A percentile compares a stretch with the other conserved stretches of the same genome.
Evolutionary conservation across 2,329 filamentous ascomycete genomes (phyloP).

Genomic region (Pseudohalonectria lignicola): DNA sequence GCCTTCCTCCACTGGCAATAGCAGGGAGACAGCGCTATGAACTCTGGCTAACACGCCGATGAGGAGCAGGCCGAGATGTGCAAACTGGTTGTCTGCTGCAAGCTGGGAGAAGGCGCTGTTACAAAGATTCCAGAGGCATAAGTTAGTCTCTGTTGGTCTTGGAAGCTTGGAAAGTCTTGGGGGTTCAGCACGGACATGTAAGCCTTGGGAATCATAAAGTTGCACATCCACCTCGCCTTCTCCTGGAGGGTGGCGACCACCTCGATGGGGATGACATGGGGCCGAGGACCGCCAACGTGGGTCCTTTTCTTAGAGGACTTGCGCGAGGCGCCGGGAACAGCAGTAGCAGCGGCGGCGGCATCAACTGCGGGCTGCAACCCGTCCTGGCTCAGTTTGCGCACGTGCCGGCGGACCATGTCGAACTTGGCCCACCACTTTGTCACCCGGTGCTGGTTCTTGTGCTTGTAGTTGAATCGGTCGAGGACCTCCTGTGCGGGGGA

Average conservation of each 20-base stretch:
- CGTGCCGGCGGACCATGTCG: slow-evolving; percentile 56
- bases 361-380: slow-evolving; percentile 12
- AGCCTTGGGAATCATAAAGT: slow-evolving; percentile 25
- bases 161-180: background rate
- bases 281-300: no score
- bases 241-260: background rate
- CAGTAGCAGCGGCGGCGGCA: background rate
- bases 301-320: no score
- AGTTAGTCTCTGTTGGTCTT: background rate
- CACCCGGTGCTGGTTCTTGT: slow-evolving; percentile 81
- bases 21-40: slow-evolving; percentile 29
- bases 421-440: slow-evolving; percentile 74
- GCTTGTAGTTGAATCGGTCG: slow-evolving; percentile 66
- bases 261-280: no score
- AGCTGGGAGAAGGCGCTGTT: slow-evolving; percentile 56
- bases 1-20: no score
- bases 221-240: slow-evolving; percentile 27
- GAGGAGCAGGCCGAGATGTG: slow-evolving; percentile 58
- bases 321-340: no score
- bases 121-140: no score
- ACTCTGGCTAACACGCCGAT: slow-evolving; percentile 53
- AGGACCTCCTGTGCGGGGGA: slow-evolving; percentile 42
- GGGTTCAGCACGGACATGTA: slow-evolving; percentile 27
- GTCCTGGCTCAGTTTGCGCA: slow-evolving; percentile 38
- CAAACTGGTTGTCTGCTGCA: slow-evolving; percentile 61